These are phyloP conservation scores for Xylariaceae sp. DNA, from an alignment of 2,329 filamentous ascomycete species.

Conservation along the genomic window DNA sequence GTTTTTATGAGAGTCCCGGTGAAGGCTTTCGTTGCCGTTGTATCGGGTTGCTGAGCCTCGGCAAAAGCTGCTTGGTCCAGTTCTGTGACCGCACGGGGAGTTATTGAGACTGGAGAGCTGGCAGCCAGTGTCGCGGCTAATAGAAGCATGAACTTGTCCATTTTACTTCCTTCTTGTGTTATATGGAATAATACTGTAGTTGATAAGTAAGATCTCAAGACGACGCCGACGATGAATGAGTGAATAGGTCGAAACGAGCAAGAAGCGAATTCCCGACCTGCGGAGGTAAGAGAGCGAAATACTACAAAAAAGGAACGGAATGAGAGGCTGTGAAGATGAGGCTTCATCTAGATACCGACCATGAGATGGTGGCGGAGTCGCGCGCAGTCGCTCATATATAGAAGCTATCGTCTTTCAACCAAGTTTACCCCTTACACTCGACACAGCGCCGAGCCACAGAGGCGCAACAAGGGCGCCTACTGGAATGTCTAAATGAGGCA, in stretches of 20 bases:
- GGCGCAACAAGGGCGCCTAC: not conserved
- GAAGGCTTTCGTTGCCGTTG: conserved; percentile 39
- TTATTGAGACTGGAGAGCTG: conserved; percentile 11
- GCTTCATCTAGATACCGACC: conserved; percentile 3
- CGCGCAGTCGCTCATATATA: not conserved
- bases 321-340: conserved; percentile 1
- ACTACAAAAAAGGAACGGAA: conserved; percentile 1
- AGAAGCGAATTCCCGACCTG: conserved; percentile 10
- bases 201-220: conserved; percentile 1
- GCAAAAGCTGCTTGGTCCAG: conserved; percentile 37
- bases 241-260: conserved; percentile 1
- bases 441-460: conserved; percentile 3
- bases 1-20: conserved; percentile 38
- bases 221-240: not conserved
- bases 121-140: conserved; percentile 11
- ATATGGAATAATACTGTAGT: not conserved
- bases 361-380: not conserved
- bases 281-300: conserved; percentile 8
- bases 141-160: conserved; percentile 5
- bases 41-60: conserved; percentile 40
- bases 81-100: conserved; percentile 26
- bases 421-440: not conserved
- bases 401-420: not conserved
- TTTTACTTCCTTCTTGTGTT: not conserved
- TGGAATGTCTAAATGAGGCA: conserved; percentile 9